Percentiles rank a stretch among this genome's conserved stretches.
These are phyloP conservation scores for Calcarisporium arbuscula DNA, from an alignment of 2,329 filamentous ascomycete genomes.

Conservation along the genomic window DNA sequence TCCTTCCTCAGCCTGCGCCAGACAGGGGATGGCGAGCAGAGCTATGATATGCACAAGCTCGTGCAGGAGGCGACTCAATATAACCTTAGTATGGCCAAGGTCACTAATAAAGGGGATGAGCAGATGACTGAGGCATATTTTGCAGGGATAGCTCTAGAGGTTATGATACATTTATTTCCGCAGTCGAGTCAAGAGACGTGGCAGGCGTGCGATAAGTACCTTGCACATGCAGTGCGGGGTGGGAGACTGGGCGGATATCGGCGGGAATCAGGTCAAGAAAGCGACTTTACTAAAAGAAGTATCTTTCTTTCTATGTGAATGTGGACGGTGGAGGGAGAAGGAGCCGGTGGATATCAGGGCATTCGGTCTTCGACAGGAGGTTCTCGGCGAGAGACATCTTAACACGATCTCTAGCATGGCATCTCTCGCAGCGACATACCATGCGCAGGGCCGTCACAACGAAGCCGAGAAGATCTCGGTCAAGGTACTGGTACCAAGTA, in stretches of 20 bases:
- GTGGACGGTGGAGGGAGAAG: slow-evolving; percentile 18
- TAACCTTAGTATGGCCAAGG: slow-evolving; percentile 7
- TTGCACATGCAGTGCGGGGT: slow-evolving; percentile 20
- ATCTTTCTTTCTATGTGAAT: slow-evolving; percentile 14
- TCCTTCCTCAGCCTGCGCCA: slow-evolving; percentile 21
- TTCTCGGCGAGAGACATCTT: slow-evolving; percentile 7
- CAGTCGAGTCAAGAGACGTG: slow-evolving; percentile 10
- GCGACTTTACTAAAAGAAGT: slow-evolving; percentile 11
- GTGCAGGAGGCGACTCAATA: slow-evolving; percentile 22
- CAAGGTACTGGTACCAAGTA: no score
- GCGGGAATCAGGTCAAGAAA: slow-evolving; percentile 9
- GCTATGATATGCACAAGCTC: slow-evolving; percentile 25
- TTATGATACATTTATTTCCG: slow-evolving; percentile 17
- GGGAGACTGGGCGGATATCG: slow-evolving; percentile 16
- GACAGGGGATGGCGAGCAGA: slow-evolving; percentile 1
- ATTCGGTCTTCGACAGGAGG: slow-evolving; percentile 10
- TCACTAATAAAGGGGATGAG: background rate
- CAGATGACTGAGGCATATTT: slow-evolving; percentile 10
- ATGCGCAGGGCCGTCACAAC: no score
- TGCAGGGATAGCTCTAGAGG: slow-evolving; percentile 14
- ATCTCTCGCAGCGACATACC: no score
- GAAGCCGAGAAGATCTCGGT: no score
- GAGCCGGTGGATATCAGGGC: slow-evolving; percentile 14
- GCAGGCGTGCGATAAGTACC: slow-evolving; percentile 18
- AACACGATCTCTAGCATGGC: no score